Base-by-base conservation (phyloP, 805 yeast genomes). In the Naumovozyma dairenensis region DNA sequence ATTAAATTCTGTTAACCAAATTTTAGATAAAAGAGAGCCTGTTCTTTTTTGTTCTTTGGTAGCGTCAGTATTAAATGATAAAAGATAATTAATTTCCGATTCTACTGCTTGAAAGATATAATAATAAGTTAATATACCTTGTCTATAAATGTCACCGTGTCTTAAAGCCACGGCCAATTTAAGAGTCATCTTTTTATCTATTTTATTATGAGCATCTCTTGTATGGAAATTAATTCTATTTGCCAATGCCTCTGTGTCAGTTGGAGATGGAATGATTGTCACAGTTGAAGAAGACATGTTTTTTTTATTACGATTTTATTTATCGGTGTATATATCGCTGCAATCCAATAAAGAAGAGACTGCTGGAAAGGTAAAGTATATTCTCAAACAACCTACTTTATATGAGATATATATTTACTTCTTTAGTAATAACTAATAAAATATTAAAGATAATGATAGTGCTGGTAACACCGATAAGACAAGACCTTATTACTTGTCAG, bases 221-320 rank as follows among this genome's bases (percentile, higher is more conserved):
- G 94, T 83, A 48, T 74, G 78, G 31, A 55, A 52, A 55, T 83
- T 83, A 50, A 84, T 83, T 53, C 94, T 65, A 66, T 84, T 84
- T 30, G 77, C 94, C 33, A 83, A 63, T 5, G 94, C 94, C 17
- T 87, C 94, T 13, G 77, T 62, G 52, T 83, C 94, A n/a, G 72
- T 70, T 36, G 79, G 78, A n/a, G 74, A 66, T 2, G 94, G 94
- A 21, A 83, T 68, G 21, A 77, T 71, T 16, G 42, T 35, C 15
- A 24, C 32, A 21, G 33, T 36, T 17, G 8, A 14, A 7, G 13
- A 24, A 12, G 40, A 28, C 35, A 32, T 35, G 27, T 30, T 35
- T 20, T 18, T 28, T 22, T n/a, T 36, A n/a, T n/a, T n/a, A n/a
- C n/a, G n/a, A n/a, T n/a, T n/a, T n/a, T n/a, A n/a, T n/a, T n/a